Percentiles rank a stretch among this genome's conserved stretches.
phyloP scores from a whole-genome alignment of 106 monocot species.

The Cymbidium sinense region DNA sequence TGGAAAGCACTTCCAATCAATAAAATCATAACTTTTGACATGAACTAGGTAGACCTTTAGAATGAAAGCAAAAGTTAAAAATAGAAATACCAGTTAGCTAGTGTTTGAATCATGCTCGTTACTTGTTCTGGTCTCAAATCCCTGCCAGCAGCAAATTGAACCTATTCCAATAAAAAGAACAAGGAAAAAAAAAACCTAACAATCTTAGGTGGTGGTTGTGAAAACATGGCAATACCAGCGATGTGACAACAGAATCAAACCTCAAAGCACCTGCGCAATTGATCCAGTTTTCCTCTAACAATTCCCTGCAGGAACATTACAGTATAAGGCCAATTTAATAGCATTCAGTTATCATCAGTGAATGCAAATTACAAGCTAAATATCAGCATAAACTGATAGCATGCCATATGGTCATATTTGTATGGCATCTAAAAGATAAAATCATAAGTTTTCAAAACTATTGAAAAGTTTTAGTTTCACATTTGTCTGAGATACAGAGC shows the following conservation, averaged over 20 bases:
- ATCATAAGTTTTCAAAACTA: neutral
- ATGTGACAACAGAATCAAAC: slow-evolving; percentile 23
- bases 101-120: slow-evolving; percentile 68
- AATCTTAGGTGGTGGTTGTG: neutral
- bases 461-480: neutral
- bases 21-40: neutral
- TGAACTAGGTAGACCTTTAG: neutral
- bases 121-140: slow-evolving; percentile 83
- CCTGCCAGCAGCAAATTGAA: slow-evolving; percentile 96
- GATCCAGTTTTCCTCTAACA: slow-evolving; percentile 95
- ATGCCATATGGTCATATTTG: neutral
- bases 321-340: neutral
- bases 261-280: slow-evolving; percentile 96
- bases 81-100: slow-evolving; percentile 59
- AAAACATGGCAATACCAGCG: neutral
- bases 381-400: neutral
- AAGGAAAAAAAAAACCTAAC: neutral
- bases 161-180: slow-evolving; percentile 38
- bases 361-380: neutral
- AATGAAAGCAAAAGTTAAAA: neutral
- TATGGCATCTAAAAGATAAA: neutral
- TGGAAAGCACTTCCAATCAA: neutral
- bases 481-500: neutral
- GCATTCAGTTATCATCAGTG: neutral
- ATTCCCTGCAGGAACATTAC: slow-evolving; percentile 48